A percentile compares a stretch with the other conserved stretches of the same genome.
phyloP scores from a whole-genome alignment of 495 filamentous ascomycete species.

The Aspergillus diversus region DNA sequence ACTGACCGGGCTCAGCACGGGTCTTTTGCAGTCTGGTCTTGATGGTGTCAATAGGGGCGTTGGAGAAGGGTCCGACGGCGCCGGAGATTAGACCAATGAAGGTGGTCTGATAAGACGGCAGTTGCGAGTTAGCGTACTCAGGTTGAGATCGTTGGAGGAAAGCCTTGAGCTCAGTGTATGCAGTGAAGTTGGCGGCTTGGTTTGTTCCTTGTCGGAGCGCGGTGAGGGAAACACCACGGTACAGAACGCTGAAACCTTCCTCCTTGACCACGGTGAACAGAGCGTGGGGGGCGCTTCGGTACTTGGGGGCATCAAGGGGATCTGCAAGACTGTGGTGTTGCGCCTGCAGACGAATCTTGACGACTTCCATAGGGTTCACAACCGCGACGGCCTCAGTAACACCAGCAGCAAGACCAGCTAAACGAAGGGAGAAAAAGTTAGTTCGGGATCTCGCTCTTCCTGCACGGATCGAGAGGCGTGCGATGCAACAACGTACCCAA shows the following conservation, averaged over 20 bases:
- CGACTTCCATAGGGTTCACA: slow-evolving; percentile 97
- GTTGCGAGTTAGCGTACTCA: slow-evolving; percentile 55
- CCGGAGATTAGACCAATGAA: slow-evolving; percentile 88
- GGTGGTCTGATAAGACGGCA: slow-evolving; percentile 89
- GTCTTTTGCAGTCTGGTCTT: slow-evolving; percentile 96
- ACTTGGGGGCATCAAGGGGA: slow-evolving; percentile 88
- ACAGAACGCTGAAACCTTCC: slow-evolving; percentile 84
- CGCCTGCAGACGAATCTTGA: slow-evolving; percentile 97
- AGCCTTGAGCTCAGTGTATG: slow-evolving; percentile 91
- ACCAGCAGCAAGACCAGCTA: slow-evolving; percentile 87
- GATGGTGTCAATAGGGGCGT: slow-evolving; percentile 98
- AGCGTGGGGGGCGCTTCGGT: slow-evolving; percentile 96
- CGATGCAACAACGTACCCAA: slow-evolving; percentile 56
- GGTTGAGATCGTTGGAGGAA: slow-evolving; percentile 71
- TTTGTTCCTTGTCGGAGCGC: slow-evolving; percentile 94
- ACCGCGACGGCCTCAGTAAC: slow-evolving; percentile 95
- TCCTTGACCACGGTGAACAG: slow-evolving; percentile 90
- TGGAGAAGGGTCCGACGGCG: slow-evolving; percentile 93
- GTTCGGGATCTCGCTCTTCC: background rate
- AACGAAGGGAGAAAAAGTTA: background rate
- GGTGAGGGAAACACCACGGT: slow-evolving; percentile 90
- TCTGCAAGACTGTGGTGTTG: slow-evolving; percentile 96
- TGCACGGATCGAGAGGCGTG: background rate
- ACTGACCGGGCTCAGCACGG: slow-evolving; percentile 78
- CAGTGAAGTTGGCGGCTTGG: slow-evolving; percentile 98